Evolutionary conservation across 2,329 filamentous ascomycete species (phyloP).

Genomic region (Aspergillus terreus): DNA sequence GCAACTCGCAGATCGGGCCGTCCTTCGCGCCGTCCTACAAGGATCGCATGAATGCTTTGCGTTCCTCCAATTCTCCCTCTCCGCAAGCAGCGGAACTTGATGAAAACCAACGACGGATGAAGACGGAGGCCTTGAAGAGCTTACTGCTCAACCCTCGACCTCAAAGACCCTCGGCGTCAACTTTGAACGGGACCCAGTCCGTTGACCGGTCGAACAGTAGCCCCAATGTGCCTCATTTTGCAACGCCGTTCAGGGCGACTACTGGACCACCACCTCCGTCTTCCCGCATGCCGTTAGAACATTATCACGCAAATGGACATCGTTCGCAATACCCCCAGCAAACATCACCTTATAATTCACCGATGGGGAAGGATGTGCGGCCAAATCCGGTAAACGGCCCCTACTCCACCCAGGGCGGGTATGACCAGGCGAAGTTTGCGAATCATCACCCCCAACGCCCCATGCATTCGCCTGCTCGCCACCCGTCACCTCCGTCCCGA

Average conservation of each 20-base stretch:
- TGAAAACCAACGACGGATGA: constrained; percentile 40
- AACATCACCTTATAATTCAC: constrained; percentile 27
- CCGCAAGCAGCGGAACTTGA: constrained; percentile 24
- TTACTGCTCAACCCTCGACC: constrained; percentile 42
- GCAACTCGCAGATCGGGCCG: constrained; percentile 56
- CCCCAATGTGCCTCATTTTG: constrained; percentile 26
- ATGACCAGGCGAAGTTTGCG: constrained; percentile 20
- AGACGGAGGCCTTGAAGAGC: constrained; percentile 44
- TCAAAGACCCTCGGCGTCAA: constrained; percentile 32
- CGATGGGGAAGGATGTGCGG: constrained; percentile 29
- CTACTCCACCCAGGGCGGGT: constrained; percentile 19
- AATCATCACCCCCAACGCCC: constrained; percentile 10
- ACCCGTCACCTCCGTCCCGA: constrained; percentile 21
- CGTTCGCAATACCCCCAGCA: constrained; percentile 19
- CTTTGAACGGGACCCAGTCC: constrained; percentile 19
- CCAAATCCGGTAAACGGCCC: constrained; percentile 12
- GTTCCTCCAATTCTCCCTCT: constrained; percentile 33
- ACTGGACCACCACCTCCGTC: constrained; percentile 29
- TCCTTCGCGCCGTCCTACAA: constrained; percentile 61
- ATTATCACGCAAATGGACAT: constrained; percentile 13
- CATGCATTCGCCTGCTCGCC: constrained; percentile 21
- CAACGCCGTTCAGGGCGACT: constrained; percentile 28
- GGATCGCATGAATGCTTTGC: constrained; percentile 44
- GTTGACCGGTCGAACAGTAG: constrained; percentile 15
- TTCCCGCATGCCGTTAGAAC: constrained; percentile 11